A percentile compares a stretch with the other conserved stretches of the same genome.
Evolutionary conservation across 202 grass and related monocot genomes (phyloP).

Genomic region (Musa balbisiana): DNA sequence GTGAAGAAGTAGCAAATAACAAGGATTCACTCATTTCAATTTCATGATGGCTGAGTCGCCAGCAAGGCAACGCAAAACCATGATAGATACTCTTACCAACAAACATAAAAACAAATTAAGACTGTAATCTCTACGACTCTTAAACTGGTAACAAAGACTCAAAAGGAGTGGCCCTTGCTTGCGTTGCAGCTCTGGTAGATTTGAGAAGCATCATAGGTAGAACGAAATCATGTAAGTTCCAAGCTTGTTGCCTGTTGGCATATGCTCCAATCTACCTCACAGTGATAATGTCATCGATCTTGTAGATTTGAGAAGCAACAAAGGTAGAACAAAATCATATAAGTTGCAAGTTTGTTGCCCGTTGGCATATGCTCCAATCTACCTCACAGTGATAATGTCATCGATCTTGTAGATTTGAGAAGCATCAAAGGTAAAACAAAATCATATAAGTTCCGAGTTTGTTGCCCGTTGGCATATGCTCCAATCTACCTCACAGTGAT

Average conservation of each 20-base stretch:
- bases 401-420: too few relatives aligned
- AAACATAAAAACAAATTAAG: too few relatives aligned
- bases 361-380: background rate
- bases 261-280: conserved; percentile 35
- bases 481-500: conserved; percentile 41
- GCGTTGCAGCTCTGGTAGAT: too few relatives aligned
- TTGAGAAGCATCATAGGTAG: background rate
- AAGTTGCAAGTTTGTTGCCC: background rate
- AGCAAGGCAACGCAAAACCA: too few relatives aligned
- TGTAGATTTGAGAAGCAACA: too few relatives aligned
- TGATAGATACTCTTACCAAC: too few relatives aligned
- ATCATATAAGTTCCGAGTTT: background rate
- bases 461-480: background rate
- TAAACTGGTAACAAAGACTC: too few relatives aligned
- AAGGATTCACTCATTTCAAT: too few relatives aligned
- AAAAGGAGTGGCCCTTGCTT: too few relatives aligned
- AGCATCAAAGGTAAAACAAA: background rate
- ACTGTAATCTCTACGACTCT: too few relatives aligned
- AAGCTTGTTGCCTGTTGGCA: background rate
- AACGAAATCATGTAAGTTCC: background rate
- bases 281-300: conserved; percentile 20
- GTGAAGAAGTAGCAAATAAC: too few relatives aligned
- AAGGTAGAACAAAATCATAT: background rate
- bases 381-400: conserved; percentile 46
- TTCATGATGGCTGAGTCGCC: too few relatives aligned